These are phyloP conservation scores for Trichoderma semiorbis DNA, from an alignment of 2,329 filamentous ascomycete genomes.

Conservation along the genomic window DNA sequence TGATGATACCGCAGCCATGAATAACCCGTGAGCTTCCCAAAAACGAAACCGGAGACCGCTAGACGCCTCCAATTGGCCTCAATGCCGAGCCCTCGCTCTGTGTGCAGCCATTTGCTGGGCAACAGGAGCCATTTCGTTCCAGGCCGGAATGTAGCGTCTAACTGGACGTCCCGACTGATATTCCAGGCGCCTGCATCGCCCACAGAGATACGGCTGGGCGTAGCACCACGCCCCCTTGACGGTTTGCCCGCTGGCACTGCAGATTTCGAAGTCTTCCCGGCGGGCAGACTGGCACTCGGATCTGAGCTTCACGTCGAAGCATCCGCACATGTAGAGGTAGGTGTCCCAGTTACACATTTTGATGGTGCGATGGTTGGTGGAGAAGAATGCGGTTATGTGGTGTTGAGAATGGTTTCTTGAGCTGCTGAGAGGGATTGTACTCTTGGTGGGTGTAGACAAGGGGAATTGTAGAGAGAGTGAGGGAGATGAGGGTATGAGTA, in stretches of 20 bases:
- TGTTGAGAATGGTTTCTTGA: neutral
- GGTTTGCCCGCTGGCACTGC: neutral
- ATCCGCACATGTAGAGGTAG: conserved; percentile 13
- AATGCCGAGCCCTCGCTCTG: neutral
- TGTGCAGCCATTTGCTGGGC: neutral
- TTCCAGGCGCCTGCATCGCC: neutral
- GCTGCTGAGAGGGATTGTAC: neutral
- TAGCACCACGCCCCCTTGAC: neutral
- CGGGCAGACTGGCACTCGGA: neutral
- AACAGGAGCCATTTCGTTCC: neutral
- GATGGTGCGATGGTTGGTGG: neutral
- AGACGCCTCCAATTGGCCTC: neutral
- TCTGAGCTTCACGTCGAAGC: neutral
- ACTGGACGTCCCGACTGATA: neutral
- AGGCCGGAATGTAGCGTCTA: neutral
- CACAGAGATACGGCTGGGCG: neutral
- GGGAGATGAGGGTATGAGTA: neutral
- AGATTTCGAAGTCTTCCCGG: neutral
- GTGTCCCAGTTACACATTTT: conserved; percentile 19
- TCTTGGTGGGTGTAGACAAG: neutral
- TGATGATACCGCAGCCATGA: neutral
- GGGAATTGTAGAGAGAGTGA: neutral
- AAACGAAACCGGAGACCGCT: neutral
- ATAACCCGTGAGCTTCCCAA: neutral
- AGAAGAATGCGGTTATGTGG: too few relatives aligned